Base-by-base conservation (phyloP, 306 rosid species). In the Citrullus colocynthis region DNA sequence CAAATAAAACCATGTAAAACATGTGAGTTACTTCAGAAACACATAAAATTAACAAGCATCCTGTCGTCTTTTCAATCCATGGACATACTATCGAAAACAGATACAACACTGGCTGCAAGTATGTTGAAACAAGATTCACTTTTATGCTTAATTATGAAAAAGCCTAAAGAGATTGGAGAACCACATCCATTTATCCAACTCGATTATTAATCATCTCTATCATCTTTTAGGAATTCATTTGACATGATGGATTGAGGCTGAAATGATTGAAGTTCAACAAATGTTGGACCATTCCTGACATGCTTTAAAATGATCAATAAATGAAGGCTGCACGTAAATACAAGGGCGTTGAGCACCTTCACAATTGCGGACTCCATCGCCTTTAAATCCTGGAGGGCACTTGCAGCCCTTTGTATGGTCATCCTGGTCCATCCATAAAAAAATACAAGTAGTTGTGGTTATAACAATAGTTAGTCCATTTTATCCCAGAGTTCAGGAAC, bases 371-470 rank as follows among this genome's bases (percentile, higher is more conserved):
- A 84, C 88, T 79, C 99, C 99, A 28, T 95, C 96, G 2, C 99
- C 99, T 82, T 18, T 87, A 84, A 95, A 95, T 56, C 99, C 99
- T 12, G 86, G 86, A 4, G 99, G 99, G 81, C 99, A 95, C 69
- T 78, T 84, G 81, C 99, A 95, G 64, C 90, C 96, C 74, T 90
- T 87, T 51, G 86, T 86, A 79, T 65, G 88, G 76, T 86, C 93
- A 83, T 89, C 93, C 97, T 92, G 86, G 66, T 66, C 37, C 36
- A 74, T 64, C 73, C 74, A 86, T 80, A 3, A 64, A 34, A 24
- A 72, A 75, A 77, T 61, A 39, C 24, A 56, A 42, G 30, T 9
- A 10, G 49, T 41, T 44, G 24, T 52, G 39, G 49, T 39, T 67
- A 42, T 5, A 17, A 28, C 32, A 64, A 48, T 39, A n/a, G 36